These are phyloP conservation scores for Pleurotus pulmonarius DNA, from an alignment of 768 basidiomycete genomes.

Conservation along the genomic window DNA sequence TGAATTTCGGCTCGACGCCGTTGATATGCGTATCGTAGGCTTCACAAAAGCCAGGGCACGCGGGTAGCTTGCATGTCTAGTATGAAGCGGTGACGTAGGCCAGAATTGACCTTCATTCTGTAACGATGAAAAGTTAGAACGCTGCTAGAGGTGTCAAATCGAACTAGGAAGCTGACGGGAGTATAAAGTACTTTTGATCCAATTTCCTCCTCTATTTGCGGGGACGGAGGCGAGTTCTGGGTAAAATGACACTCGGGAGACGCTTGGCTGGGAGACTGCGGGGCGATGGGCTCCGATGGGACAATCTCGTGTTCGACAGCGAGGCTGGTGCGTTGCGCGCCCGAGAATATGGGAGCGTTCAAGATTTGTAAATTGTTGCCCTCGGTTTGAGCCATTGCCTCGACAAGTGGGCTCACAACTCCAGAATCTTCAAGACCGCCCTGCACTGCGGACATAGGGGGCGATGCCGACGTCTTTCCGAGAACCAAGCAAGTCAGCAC, in stretches of 20 bases:
- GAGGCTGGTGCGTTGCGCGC: neutral
- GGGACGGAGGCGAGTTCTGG: neutral
- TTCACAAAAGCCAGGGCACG: neutral
- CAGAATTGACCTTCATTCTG: neutral
- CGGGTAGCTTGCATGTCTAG: neutral
- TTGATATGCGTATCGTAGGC: neutral
- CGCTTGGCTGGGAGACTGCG: neutral
- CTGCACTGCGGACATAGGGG: neutral
- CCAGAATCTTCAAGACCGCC: neutral
- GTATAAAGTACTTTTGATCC: constrained; percentile 1
- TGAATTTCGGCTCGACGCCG: neutral
- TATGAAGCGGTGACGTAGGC: neutral
- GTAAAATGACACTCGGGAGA: neutral
- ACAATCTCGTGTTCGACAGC: neutral
- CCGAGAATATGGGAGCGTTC: neutral
- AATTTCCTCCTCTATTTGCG: neutral
- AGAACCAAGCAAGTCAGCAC: no score
- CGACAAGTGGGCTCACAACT: neutral
- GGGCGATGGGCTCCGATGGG: neutral
- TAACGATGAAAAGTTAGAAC: neutral
- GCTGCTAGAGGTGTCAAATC: no score
- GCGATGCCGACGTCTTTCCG: neutral
- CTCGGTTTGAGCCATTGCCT: neutral
- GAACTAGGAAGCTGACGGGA: neutral
- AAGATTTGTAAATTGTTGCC: neutral